These are phyloP conservation scores for Diddensiella transvaalensis DNA, from an alignment of 805 yeast species.

Conservation along the genomic window DNA sequence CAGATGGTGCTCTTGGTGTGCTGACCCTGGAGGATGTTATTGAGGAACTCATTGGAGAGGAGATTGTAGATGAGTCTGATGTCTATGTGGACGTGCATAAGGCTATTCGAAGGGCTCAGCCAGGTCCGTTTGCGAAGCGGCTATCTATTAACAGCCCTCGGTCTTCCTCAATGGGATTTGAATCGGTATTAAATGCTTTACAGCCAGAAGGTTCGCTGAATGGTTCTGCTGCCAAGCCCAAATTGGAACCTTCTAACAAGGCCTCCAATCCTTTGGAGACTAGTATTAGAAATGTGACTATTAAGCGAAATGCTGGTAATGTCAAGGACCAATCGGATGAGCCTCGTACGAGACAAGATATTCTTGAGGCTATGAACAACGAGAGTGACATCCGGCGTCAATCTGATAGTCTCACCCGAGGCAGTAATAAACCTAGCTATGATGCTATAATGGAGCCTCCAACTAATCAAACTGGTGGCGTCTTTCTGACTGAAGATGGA, in stretches of 20 bases:
- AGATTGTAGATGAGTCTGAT: constrained; percentile 93
- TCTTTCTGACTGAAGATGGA: constrained; percentile 23
- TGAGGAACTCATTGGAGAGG: constrained; percentile 96
- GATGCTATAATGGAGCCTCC: constrained; percentile 2
- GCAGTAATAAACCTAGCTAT: neutral
- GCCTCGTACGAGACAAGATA: neutral
- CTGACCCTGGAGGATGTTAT: constrained; percentile 95
- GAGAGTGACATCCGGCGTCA: neutral
- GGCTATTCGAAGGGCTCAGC: constrained; percentile 58
- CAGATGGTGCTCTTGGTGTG: constrained; percentile 79
- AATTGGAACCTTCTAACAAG: constrained; percentile 55
- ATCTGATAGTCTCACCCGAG: neutral
- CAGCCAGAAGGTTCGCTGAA: neutral
- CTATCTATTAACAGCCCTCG: constrained; percentile 2
- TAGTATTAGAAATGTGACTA: constrained; percentile 59
- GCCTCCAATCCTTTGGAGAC: constrained; percentile 68
- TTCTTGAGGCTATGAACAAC: neutral
- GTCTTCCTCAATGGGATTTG: constrained; percentile 9
- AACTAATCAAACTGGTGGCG: constrained; percentile 17
- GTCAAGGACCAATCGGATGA: neutral
- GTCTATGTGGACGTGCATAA: constrained; percentile 88
- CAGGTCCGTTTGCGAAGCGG: constrained; percentile 34
- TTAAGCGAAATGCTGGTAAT: constrained; percentile 38
- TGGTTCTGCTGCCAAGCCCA: constrained; percentile 10
- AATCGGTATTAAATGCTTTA: constrained; percentile 2